Evolutionary conservation across 139 green algal species (phyloP), one percentile per base, ranked within the genome.

Genomic region (Limnomonas spitsbergensis): DNA sequence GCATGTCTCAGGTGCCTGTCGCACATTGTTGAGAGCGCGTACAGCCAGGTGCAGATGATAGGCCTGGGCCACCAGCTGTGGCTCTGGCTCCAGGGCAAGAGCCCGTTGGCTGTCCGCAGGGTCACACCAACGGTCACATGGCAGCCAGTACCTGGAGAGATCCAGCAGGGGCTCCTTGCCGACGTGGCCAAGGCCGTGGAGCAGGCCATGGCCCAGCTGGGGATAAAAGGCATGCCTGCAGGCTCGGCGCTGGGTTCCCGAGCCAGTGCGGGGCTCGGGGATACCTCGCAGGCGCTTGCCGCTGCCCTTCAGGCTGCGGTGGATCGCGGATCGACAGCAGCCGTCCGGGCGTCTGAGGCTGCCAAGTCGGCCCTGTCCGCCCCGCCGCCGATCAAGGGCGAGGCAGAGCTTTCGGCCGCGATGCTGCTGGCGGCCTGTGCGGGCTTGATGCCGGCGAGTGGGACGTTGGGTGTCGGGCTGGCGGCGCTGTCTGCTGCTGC

Each of bases 1-100:
- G n/a, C n/a, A n/a, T n/a, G n/a, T n/a, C n/a, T n/a, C 56, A 70
- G 56, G 56, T 70, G 56, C 56, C 56, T 70, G 56, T 4, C 27
- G 9, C 56, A 32, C 4, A 38, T 70, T 7, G 29, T 70, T 37
- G 4, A 32, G 14, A 4, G 14, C 14, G 29, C 24, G 7, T 37
- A 32, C 56, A 4, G 29, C 29, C 56, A 38, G 6, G 24, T 70
- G n/a, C 56, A 70, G 56, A 70, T 32, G n/a, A 70, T 36, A 4
- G 29, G 27, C 56, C 29, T 70, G 56, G 29, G 56, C 4, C 56
- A 70, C 29, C 56, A 70, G 29, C 29, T 70, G 29, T 70, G 56
- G 56, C 29, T 37, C 7, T 70, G 56, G 56, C 29, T 38, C 14
- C 56, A 37, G 4, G 24, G 56, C 29, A 7, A 70, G 56, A 7